Conservation (phyloP, 768 basidiomycete genomes). For the Mrakia gelida region DNA sequence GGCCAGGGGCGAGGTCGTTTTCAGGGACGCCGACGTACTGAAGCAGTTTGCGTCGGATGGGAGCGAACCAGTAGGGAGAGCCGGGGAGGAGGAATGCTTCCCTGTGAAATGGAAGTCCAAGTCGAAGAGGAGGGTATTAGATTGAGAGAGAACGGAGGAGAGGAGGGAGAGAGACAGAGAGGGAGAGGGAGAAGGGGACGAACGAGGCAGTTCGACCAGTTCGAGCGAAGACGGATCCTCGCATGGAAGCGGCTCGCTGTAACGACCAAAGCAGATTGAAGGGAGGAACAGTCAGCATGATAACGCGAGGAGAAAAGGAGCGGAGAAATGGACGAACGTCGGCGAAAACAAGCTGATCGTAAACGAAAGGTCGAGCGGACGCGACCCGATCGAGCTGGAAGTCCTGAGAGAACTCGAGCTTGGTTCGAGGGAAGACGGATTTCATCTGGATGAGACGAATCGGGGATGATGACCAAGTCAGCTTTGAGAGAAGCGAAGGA, state of each 20-base stretch:
- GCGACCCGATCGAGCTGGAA: slow-evolving; percentile 69
- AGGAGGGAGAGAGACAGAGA: background rate
- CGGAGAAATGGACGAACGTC: slow-evolving; percentile 48
- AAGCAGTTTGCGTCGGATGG: slow-evolving; percentile 64
- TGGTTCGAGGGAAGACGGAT: slow-evolving; percentile 70
- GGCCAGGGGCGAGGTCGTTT: slow-evolving; percentile 11
- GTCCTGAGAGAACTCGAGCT: slow-evolving; percentile 75
- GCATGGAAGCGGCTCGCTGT: slow-evolving; percentile 70
- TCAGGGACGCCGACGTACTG: slow-evolving; percentile 57
- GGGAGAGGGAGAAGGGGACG: background rate
- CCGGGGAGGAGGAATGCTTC: slow-evolving; percentile 71
- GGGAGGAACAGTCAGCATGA: too few species aligned
- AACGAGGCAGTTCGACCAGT: slow-evolving; percentile 69
- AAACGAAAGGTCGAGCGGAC: slow-evolving; percentile 65
- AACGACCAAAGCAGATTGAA: too few species aligned
- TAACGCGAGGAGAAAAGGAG: too few species aligned
- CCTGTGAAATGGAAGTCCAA: background rate
- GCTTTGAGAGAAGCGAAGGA: background rate
- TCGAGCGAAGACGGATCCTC: slow-evolving; percentile 59
- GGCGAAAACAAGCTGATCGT: slow-evolving; percentile 80
- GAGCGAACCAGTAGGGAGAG: slow-evolving; percentile 77
- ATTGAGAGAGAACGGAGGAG: background rate
- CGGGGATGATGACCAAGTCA: background rate
- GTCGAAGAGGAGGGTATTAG: too few species aligned
- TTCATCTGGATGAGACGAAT: slow-evolving; percentile 56